Evolutionary conservation across 2,329 filamentous ascomycete species (phyloP), one percentile per base, ranked within the genome.

Genomic region (Neofusicoccum parvum): DNA sequence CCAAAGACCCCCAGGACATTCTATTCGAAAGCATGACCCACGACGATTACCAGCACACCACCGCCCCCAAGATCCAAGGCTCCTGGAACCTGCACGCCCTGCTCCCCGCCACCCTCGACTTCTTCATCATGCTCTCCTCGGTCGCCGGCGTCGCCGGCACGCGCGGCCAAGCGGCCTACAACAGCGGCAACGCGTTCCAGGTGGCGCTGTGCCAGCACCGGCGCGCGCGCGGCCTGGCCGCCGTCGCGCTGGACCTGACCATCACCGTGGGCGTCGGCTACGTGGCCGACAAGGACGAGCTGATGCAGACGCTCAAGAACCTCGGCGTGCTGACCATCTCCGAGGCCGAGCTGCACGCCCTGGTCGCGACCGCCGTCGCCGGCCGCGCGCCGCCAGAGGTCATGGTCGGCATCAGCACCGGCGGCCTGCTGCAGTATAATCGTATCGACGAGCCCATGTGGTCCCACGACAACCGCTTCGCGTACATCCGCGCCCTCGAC

Each of bases 151-250:
- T 72, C 15, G 2, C 68, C 15, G 71, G 58, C 5, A 60, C 72
- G 68, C 12, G 65, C 70, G 17, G 70, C 67, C 12, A 75, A 74
- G 56, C 73, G 58, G 66, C 69, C 9, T 76, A 76, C 65, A 73
- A 68, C 14, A 64, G 72, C 17, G 70, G 67, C 6, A 75, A 75
- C 58, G 67, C 74, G 1, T 76, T 74, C 62, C 69, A 74, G 12
- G 74, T 75, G 45, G 60, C 67, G 2, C 53, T 76, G 3, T 71
- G 72, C 6, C 67, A 66, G 0, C 67, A 73, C 27, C 70, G 72
- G 10, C 69, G 64, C 14, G 6, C 17, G 3, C 50, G 41, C 5
- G 72, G 70, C 2, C 59, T 71, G 2, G 67, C 62, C 10, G 64
- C 71, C 14, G 15, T 67, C 2, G 70, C 77, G n/a, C 63, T 50